Conservation (phyloP, 2,329 filamentous ascomycete genomes). For the Diaporthe destruens region DNA sequence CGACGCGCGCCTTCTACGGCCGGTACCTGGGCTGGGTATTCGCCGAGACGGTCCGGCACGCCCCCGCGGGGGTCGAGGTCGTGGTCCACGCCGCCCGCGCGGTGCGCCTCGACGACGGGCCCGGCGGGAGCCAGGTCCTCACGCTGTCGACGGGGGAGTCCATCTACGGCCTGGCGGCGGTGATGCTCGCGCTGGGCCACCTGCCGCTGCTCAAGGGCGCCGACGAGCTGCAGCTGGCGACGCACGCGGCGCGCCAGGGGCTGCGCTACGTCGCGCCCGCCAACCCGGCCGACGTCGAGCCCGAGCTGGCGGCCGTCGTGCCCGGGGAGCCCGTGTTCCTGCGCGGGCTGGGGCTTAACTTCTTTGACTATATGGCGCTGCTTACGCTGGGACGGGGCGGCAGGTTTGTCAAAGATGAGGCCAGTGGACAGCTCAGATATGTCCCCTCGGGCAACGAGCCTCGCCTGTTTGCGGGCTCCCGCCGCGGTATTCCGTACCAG, state of each 20-base stretch:
- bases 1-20: slow-evolving; percentile 11
- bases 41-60: slow-evolving; percentile 42
- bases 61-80: slow-evolving; percentile 11
- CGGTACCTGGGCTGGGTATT: slow-evolving; percentile 46
- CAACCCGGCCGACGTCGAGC: slow-evolving; percentile 34
- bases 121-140: slow-evolving; percentile 5
- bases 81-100: slow-evolving; percentile 15
- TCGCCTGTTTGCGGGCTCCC: slow-evolving; percentile 14
- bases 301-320: not conserved
- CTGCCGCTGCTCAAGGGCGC: slow-evolving; percentile 14
- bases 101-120: slow-evolving; percentile 24
- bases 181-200: slow-evolving; percentile 28
- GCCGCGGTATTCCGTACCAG: slow-evolving; percentile 26
- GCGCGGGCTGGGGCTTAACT: slow-evolving; percentile 28
- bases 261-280: slow-evolving; percentile 10
- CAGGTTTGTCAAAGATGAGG: not conserved
- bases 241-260: not conserved
- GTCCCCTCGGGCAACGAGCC: slow-evolving; percentile 20
- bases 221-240: slow-evolving; percentile 21
- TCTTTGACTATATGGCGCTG: slow-evolving; percentile 29
- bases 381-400: slow-evolving; percentile 18
- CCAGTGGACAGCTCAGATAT: slow-evolving; percentile 1
- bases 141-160: slow-evolving; percentile 8
- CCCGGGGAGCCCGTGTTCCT: slow-evolving; percentile 19
- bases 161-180: not conserved